These are phyloP conservation scores for Nakaseomyces sp. DNA, from an alignment of 1,139 yeast species.

Conservation along the genomic window DNA sequence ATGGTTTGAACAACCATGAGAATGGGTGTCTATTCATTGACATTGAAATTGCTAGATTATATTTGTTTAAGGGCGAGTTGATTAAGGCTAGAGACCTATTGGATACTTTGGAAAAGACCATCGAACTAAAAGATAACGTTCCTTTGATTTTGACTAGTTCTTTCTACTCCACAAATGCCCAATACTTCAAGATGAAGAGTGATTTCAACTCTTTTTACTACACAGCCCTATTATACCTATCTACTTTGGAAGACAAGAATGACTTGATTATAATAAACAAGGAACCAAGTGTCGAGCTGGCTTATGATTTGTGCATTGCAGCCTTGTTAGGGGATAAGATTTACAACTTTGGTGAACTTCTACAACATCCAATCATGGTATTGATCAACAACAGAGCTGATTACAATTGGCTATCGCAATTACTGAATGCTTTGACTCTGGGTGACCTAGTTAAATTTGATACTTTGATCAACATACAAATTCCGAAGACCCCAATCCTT, in stretches of 20 bases:
- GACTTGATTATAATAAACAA: conserved; percentile 29
- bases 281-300: conserved; percentile 48
- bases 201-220: conserved; percentile 78
- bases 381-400: conserved; percentile 42
- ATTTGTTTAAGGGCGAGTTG: conserved; percentile 49
- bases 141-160: conserved; percentile 74
- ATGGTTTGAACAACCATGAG: conserved; percentile 29
- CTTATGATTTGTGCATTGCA: conserved; percentile 75
- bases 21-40: conserved; percentile 51
- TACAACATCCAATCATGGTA: conserved; percentile 76
- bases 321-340: conserved; percentile 88
- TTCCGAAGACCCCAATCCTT: conserved; percentile 50
- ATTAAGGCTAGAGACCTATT: conserved; percentile 62
- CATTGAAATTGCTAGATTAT: conserved; percentile 69
- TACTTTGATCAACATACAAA: conserved; percentile 29
- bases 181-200: conserved; percentile 60
- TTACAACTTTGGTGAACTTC: conserved; percentile 90
- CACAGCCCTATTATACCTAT: conserved; percentile 51
- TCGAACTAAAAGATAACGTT: conserved; percentile 53
- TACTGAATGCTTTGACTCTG: conserved; percentile 61
- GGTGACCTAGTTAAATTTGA: conserved; percentile 57
- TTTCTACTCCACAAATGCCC: conserved; percentile 72
- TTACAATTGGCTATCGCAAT: conserved; percentile 64
- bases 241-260: conserved; percentile 42
- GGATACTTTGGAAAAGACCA: conserved; percentile 49